Percentiles rank a stretch among this genome's conserved stretches.
These are phyloP conservation scores for Boletus edulis DNA, from an alignment of 768 basidiomycete species.

Conservation along the genomic window DNA sequence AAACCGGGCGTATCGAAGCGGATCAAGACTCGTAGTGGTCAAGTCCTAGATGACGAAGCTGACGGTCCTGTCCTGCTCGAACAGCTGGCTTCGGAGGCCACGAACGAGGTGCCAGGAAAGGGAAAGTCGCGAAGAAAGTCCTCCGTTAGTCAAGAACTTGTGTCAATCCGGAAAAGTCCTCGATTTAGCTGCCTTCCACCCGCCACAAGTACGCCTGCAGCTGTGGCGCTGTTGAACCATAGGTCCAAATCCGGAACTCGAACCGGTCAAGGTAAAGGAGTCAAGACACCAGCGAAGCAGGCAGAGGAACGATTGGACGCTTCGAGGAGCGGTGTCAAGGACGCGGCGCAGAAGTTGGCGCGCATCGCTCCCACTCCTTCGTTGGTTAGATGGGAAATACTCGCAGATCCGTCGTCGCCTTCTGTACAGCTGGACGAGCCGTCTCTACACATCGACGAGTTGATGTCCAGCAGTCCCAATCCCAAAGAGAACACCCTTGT, in stretches of 20 bases:
- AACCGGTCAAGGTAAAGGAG: not conserved
- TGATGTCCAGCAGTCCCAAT: slow-evolving; percentile 33
- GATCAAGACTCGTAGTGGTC: slow-evolving; percentile 43
- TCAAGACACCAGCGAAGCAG: slow-evolving; percentile 14
- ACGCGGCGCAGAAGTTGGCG: not conserved
- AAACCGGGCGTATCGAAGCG: slow-evolving; percentile 37
- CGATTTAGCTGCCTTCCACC: slow-evolving; percentile 7
- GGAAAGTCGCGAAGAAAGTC: slow-evolving; percentile 13
- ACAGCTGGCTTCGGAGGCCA: slow-evolving; percentile 16
- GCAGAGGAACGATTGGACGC: not conserved
- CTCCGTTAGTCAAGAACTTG: slow-evolving; percentile 23
- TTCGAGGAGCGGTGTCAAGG: not conserved
- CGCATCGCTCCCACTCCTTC: slow-evolving; percentile 10
- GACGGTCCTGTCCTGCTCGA: slow-evolving; percentile 25
- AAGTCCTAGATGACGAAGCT: slow-evolving; percentile 21
- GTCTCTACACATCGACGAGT: slow-evolving; percentile 27
- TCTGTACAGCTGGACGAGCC: slow-evolving; percentile 32
- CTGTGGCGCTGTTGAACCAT: not conserved
- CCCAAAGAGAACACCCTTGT: not conserved
- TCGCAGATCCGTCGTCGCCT: slow-evolving; percentile 26
- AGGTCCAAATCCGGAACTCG: not conserved
- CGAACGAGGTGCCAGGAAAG: slow-evolving; percentile 19
- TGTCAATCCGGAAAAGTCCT: slow-evolving; percentile 20
- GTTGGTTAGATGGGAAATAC: slow-evolving; percentile 28
- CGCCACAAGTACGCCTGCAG: slow-evolving; percentile 7